Evolutionary conservation across 2,329 filamentous ascomycete species (phyloP).

Genomic region (Fusarium pseudonygamai): DNA sequence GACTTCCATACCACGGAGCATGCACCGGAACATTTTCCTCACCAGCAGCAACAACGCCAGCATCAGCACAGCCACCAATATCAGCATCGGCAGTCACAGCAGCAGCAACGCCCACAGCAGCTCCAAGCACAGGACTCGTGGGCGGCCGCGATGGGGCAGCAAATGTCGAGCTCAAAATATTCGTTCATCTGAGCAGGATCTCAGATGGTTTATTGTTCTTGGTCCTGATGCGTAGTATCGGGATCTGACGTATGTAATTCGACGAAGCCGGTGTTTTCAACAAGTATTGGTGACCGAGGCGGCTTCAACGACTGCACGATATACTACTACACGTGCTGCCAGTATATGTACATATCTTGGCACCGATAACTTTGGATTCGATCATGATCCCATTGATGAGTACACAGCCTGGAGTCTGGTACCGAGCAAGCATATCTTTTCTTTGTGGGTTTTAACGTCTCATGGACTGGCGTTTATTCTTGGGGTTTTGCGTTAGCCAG

Average conservation of each 20-base stretch:
- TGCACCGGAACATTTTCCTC: slow-evolving; percentile 45
- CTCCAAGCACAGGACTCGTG: slow-evolving; percentile 48
- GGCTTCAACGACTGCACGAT: slow-evolving; percentile 29
- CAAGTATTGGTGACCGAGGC: slow-evolving; percentile 16
- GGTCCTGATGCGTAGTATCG: background rate
- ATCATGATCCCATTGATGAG: slow-evolving; percentile 20
- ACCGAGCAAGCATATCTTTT: slow-evolving; percentile 27
- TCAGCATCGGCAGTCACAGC: slow-evolving; percentile 22
- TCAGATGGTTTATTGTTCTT: slow-evolving; percentile 21
- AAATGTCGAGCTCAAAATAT: slow-evolving; percentile 44
- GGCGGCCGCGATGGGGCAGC: slow-evolving; percentile 48
- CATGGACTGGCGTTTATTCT: slow-evolving; percentile 40
- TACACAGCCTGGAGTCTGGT: slow-evolving; percentile 39
- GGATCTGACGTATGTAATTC: slow-evolving; percentile 9
- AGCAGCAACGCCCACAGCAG: slow-evolving; percentile 30
- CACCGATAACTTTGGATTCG: slow-evolving; percentile 8
- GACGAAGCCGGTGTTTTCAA: slow-evolving; percentile 15
- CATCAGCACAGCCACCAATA: slow-evolving; percentile 22
- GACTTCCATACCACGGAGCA: slow-evolving; percentile 55
- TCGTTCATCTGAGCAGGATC: slow-evolving; percentile 47
- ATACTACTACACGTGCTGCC: slow-evolving; percentile 9
- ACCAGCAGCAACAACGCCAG: slow-evolving; percentile 22
- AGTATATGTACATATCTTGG: background rate
- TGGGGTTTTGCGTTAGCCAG: slow-evolving; percentile 11
- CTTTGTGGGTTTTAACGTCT: slow-evolving; percentile 25